Conservation (phyloP, 2,329 filamentous ascomycete genomes). For the Pseudonectria buxi region DNA sequence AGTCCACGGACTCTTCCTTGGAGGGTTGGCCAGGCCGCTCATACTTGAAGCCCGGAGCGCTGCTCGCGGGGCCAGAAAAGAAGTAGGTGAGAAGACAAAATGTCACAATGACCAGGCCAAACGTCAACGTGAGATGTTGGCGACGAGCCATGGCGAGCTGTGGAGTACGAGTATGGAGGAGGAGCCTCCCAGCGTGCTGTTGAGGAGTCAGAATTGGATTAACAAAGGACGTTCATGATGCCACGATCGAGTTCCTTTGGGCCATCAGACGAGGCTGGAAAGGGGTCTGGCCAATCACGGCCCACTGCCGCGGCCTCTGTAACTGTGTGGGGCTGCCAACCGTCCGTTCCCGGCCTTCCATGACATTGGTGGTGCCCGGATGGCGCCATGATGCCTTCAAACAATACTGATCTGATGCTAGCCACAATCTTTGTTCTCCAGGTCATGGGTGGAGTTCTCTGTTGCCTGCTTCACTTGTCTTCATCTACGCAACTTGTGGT, state of each 20-base stretch:
- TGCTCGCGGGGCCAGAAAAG: constrained; percentile 40
- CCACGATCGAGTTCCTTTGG: constrained; percentile 9
- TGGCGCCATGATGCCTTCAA: no score
- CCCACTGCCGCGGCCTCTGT: constrained; percentile 6
- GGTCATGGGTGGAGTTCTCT: no score
- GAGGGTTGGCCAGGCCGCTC: constrained; percentile 16
- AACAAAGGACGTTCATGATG: constrained; percentile 14
- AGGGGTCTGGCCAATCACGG: constrained; percentile 11
- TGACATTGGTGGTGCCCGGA: no score
- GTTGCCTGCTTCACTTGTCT: no score
- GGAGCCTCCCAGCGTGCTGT: constrained; percentile 11
- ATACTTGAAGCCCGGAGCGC: constrained; percentile 14
- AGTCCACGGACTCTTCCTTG: constrained; percentile 15
- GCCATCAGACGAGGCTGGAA: constrained; percentile 17
- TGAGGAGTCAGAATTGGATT: constrained; percentile 1
- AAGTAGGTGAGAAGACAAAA: constrained; percentile 54
- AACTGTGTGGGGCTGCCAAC: constrained; percentile 4
- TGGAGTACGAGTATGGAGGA: constrained; percentile 17
- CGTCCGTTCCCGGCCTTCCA: no score
- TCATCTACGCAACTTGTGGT: no score
- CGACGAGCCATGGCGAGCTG: constrained; percentile 41
- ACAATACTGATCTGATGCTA: no score
- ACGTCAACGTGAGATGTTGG: constrained; percentile 45
- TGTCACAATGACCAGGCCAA: constrained; percentile 48
- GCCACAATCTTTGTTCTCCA: no score